phyloP scores from a whole-genome alignment of 208 protist species.

The Polymyxa betae region DNA sequence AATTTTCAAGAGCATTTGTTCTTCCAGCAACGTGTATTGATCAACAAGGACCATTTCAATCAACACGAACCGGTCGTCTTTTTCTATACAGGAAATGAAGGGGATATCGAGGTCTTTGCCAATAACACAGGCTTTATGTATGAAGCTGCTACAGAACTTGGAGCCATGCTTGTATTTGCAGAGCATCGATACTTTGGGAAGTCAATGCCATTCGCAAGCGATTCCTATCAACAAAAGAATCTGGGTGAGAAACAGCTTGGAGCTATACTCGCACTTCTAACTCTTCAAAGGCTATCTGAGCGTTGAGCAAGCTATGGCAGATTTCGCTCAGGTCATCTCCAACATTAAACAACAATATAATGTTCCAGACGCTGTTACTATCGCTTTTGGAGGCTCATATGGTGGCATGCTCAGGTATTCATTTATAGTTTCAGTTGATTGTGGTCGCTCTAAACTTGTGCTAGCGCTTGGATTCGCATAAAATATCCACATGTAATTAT shows the following conservation, averaged over 20 bases:
- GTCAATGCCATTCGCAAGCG: not conserved
- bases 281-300: not conserved
- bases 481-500: not conserved
- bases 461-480: constrained; percentile 21
- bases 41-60: not conserved
- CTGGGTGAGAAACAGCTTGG: not conserved
- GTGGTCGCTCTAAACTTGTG: not conserved
- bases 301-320: constrained; percentile 24
- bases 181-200: constrained; percentile 57
- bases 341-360: not conserved
- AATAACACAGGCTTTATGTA: constrained; percentile 55
- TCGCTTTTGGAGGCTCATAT: constrained; percentile 48
- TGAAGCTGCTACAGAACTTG: not conserved
- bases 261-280: not conserved
- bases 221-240: no score
- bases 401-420: constrained; percentile 50
- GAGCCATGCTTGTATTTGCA: constrained; percentile 42
- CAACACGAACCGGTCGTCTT: not conserved
- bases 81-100: constrained; percentile 55
- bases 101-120: constrained; percentile 6
- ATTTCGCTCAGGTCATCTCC: constrained; percentile 32
- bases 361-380: not conserved
- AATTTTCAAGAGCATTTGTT: not conserved
- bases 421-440: not conserved
- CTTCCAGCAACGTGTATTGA: not conserved